A percentile compares a stretch with the other conserved stretches of the same genome.
These are phyloP conservation scores for Sordariomycetes sp. DNA, from an alignment of 2,329 filamentous ascomycete species.

Conservation along the genomic window DNA sequence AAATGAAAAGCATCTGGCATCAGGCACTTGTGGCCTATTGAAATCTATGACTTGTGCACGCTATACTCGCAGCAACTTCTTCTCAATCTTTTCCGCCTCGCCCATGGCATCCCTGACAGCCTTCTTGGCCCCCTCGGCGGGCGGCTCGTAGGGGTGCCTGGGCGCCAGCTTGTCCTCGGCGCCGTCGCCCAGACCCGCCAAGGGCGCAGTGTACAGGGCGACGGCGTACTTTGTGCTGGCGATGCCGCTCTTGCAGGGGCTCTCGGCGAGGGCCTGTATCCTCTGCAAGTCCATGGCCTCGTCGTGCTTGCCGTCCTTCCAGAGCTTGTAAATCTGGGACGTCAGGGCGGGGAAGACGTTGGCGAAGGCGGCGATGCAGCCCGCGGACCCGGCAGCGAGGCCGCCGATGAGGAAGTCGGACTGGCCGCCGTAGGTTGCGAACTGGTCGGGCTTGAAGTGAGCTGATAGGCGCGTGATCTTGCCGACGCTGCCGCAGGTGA, in stretches of 20 bases:
- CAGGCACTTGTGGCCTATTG: background rate
- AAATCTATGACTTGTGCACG: no score
- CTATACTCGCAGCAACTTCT: no score
- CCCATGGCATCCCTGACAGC: slow-evolving; percentile 29
- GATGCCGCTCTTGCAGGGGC: slow-evolving; percentile 56
- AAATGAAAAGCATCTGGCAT: background rate
- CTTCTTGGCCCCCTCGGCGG: slow-evolving; percentile 32
- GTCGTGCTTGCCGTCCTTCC: slow-evolving; percentile 41
- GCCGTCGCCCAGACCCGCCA: slow-evolving; percentile 50
- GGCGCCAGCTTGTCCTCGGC: slow-evolving; percentile 50
- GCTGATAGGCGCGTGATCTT: slow-evolving; percentile 49
- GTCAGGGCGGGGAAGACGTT: slow-evolving; percentile 52
- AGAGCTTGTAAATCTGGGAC: slow-evolving; percentile 52
- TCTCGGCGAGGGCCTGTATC: slow-evolving; percentile 56
- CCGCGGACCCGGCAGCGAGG: slow-evolving; percentile 46
- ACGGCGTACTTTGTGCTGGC: slow-evolving; percentile 62
- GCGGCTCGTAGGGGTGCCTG: slow-evolving; percentile 50
- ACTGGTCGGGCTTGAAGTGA: slow-evolving; percentile 2
- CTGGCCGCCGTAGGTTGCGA: slow-evolving; percentile 59
- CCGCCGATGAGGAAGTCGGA: slow-evolving; percentile 61
- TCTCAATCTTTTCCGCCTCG: slow-evolving; percentile 34
- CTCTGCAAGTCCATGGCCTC: slow-evolving; percentile 54
- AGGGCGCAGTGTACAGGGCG: slow-evolving; percentile 46
- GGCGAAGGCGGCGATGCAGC: slow-evolving; percentile 53
- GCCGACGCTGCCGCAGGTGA: slow-evolving; percentile 54